These are phyloP conservation scores for Diaporthe sp. DNA, from an alignment of 2,329 filamentous ascomycete genomes.

Conservation along the genomic window DNA sequence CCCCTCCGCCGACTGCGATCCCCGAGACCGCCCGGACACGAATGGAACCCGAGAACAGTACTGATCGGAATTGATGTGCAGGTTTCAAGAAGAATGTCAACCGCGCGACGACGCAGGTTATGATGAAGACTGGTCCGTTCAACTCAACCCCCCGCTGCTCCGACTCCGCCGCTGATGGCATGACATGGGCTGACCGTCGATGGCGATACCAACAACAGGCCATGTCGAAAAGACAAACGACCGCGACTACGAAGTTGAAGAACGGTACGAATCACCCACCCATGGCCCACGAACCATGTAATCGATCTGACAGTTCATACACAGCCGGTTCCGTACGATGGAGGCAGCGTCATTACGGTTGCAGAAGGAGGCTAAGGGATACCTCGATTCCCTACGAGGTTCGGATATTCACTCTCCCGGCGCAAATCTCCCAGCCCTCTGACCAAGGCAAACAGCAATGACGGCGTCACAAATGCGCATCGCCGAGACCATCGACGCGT, in stretches of 20 bases:
- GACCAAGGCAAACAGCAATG: slow-evolving; percentile 76
- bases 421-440: neutral
- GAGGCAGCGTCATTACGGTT: slow-evolving; percentile 91
- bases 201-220: slow-evolving; percentile 66
- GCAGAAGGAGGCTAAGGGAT: slow-evolving; percentile 98
- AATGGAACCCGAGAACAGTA: slow-evolving; percentile 28
- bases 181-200: neutral
- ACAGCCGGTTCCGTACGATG: slow-evolving; percentile 97
- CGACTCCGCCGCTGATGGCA: neutral
- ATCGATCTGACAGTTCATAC: slow-evolving; percentile 37
- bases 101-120: slow-evolving; percentile 98
- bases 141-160: slow-evolving; percentile 8
- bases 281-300: too few species aligned
- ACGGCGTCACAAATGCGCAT: slow-evolving; percentile 99
- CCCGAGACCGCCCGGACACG: too few species aligned
- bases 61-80: slow-evolving; percentile 48
- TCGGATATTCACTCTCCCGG: slow-evolving; percentile 40
- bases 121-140: slow-evolving; percentile 94
- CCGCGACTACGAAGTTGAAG: slow-evolving; percentile 98
- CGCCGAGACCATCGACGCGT: slow-evolving; percentile 98
- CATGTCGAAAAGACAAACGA: slow-evolving; percentile 99
- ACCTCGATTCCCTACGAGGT: slow-evolving; percentile 95
- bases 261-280: slow-evolving; percentile 68
- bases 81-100: slow-evolving; percentile 98
- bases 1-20: slow-evolving; percentile 37